Evolutionary conservation across 306 rosid species (phyloP), one percentile per base, ranked within the genome.

Genomic region (Glycine soja): DNA sequence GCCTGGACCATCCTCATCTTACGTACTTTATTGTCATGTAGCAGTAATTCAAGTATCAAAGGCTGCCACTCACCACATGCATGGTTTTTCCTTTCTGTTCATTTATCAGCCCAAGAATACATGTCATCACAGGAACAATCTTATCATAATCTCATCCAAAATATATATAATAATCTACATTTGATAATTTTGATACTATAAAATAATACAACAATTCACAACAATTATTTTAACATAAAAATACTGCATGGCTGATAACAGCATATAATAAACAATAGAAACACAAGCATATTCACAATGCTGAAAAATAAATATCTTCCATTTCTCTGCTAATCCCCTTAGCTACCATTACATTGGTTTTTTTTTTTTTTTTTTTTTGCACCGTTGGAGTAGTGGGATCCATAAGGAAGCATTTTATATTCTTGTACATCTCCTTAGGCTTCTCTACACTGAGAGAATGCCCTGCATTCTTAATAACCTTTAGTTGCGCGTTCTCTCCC

Each of bases 401-500:
- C 11, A 88, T 40, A 45, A 93, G 96, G 83, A 89, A 91, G 30
- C 92, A 79, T 82, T 88, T 89, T 16, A 93, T 68, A 80, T 72
- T 83, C 82, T 83, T 90, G 78, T 16, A 59, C 83, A 93, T 73
- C 82, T 91, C 92, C 74, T 88, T 93, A 5, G 94, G 91, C 83
- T 90, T 93, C 91, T 95, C 98, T 52, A 78, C 10, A 59, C 89
- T 93, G 34, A 95, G 53, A 7, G 99, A 97, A 88, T 91, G 97
- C 59, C 99, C 98, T 62, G 94, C 96, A 64, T 91, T 87, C 84
- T 93, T 89, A 78, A 95, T 65, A 62, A 90, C 84, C 16, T 79
- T 93, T 70, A 91, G 87, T 72, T 90, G 53, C 18, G 93, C 85
- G 30, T 86, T 88, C 74, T 91, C 98, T 62, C 91, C 99, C 43